phyloP scores from a whole-genome alignment of 2,329 filamentous ascomycete genomes.

The Talaromyces funiculosus region DNA sequence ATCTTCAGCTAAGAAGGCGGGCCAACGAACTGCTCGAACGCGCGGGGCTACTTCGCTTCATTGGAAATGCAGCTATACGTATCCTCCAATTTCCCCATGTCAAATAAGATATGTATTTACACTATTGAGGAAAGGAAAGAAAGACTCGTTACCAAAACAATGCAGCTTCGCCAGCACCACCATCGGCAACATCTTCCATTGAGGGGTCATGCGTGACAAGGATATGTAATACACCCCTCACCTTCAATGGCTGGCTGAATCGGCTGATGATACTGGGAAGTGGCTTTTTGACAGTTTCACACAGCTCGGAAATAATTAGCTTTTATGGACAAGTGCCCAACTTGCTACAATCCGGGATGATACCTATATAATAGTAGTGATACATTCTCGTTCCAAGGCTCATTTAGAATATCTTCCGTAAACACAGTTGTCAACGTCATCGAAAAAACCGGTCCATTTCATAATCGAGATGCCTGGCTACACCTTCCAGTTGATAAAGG shows the following conservation, averaged over 20 bases:
- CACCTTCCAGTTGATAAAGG: background rate
- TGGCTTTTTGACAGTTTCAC: background rate
- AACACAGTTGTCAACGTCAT: no score
- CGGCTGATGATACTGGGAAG: background rate
- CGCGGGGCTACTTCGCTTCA: background rate
- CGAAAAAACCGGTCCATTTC: no score
- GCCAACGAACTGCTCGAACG: background rate
- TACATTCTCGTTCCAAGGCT: background rate
- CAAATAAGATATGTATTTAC: background rate
- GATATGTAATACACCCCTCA: background rate
- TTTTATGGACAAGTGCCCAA: background rate
- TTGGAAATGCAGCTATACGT: background rate
- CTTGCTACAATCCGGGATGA: background rate
- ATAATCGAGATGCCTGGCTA: background rate
- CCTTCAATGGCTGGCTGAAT: background rate
- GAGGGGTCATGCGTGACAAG: background rate
- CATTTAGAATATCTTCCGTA: background rate
- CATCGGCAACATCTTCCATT: background rate
- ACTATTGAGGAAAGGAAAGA: background rate
- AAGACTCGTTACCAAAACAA: background rate
- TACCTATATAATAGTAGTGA: background rate
- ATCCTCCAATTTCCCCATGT: background rate
- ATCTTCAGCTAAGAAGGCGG: background rate
- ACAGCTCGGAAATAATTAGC: background rate
- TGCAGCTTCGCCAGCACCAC: background rate